These are phyloP conservation scores for Lactarius sanguifluus DNA, from an alignment of 768 basidiomycete species.

Conservation along the genomic window DNA sequence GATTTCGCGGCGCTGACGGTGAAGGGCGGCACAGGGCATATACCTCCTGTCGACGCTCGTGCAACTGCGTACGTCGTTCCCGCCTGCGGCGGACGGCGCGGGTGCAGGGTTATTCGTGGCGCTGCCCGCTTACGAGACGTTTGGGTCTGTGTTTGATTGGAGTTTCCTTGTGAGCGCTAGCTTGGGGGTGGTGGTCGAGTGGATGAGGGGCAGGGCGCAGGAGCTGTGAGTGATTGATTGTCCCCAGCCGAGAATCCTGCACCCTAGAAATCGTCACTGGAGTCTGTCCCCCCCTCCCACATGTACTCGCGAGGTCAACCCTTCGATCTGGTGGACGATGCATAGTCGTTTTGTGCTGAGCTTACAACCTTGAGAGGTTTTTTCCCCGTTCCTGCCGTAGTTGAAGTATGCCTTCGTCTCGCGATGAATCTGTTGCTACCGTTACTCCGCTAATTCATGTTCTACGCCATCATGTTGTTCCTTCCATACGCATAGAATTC, in stretches of 20 bases:
- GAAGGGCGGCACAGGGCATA: constrained; percentile 52
- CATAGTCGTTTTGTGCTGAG: no score
- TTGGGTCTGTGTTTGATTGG: constrained; percentile 73
- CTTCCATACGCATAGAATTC: no score
- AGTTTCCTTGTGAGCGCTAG: constrained; percentile 63
- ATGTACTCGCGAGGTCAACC: no score
- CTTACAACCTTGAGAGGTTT: no score
- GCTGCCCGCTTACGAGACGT: constrained; percentile 71
- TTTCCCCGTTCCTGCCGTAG: no score
- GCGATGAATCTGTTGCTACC: no score
- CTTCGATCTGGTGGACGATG: no score
- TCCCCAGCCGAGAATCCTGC: not conserved
- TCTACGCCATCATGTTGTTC: no score
- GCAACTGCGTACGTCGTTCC: constrained; percentile 80
- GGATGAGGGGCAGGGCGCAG: constrained; percentile 39
- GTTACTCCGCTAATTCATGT: no score
- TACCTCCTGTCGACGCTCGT: constrained; percentile 82
- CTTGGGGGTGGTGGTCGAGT: constrained; percentile 48
- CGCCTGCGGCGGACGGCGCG: constrained; percentile 47
- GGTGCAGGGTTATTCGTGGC: constrained; percentile 62
- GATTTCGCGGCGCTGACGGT: not conserved
- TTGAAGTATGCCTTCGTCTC: no score
- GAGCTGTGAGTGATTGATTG: constrained; percentile 3
- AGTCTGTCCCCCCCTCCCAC: no score
- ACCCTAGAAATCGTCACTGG: no score